Base-by-base conservation (phyloP, 495 filamentous ascomycete genomes). In the Halenospora varia region DNA sequence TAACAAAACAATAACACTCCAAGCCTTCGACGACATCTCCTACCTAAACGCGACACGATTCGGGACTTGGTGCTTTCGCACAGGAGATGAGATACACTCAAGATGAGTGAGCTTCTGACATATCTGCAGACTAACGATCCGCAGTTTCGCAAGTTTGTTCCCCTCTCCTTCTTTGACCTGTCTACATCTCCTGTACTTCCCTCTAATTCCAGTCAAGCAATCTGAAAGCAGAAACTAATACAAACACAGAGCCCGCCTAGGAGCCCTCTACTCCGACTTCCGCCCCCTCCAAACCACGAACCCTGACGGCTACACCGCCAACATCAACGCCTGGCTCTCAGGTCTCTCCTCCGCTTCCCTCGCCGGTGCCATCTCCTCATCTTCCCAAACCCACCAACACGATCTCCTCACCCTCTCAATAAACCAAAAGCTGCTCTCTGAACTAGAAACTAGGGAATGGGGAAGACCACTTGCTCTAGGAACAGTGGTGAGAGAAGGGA, bases 191-290 rank as follows among this genome's bases (percentile, higher is more conserved):
- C n/a, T n/a, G n/a, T n/a, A n/a, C 40, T n/a, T 29, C 22, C 53
- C n/a, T 41, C 19, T 53, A 6, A 18, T 51, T 26, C 47, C 20
- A 13, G 2, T 29, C 19, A 19, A 40, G 9, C 41, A 49, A 25
- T 25, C 48, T 20, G 20, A 18, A 1, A 25, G 18, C 3, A 10
- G 17, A n/a, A 42, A 1, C 35, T 46, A 22, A 55, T 46, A 48
- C 8, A 25, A 50, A 11, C 6, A n/a, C 47, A 94, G 88, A 72
- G 83, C 86, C 59, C 91, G 94, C 41, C 84, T 97, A 3, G 87
- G 91, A 4, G 92, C 92, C 13, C 83, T 98, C 51, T 98, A 96
- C 74, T 96, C 92, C 55, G 95, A 97, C 70, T 97, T 98, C 71
- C 75, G 82, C 2, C 68, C 79, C 35, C 91, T 93, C 60, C 81